Evolutionary conservation across 176 grass and related monocot species (phyloP), one percentile per base, ranked within the genome.

Genomic region (Oryza meyeriana): DNA sequence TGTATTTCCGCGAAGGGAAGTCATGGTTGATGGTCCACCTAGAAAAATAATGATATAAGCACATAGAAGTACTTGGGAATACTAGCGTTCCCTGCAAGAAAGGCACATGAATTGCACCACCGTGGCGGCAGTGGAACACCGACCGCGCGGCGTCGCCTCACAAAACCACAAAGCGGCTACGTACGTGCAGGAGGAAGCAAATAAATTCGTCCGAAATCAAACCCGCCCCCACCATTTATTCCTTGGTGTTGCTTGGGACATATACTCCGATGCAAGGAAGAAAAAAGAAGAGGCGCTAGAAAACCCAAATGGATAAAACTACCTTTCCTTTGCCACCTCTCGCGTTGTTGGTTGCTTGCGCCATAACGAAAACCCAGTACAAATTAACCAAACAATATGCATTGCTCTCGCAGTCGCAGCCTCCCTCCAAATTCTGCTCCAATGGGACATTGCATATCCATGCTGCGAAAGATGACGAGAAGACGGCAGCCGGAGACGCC

Each of bases 361-460:
- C 62, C 67, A 83, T 75, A 84, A 84, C 17, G 47, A 66, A 83
- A 83, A 71, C 36, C n/a, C 69, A 67, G 31, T 28, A 5, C 61
- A 1, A 29, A 79, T 11, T 66, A 66, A 30, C 32, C 17, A 0
- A 22, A 55, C 50, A 67, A 6, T 64, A 39, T 26, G 24, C 28
- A 50, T n/a, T 26, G 11, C 41, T 17, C 24, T 40, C 22, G 4
- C 10, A 42, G 38, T 33, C 38, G n/a, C 44, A 18, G 6, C 1
- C 47, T 78, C 25, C 57, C 4, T 83, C 66, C 4, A 8, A 87
- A 16, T 10, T 4, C 40, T 7, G 12, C 16, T 24, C 29, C 71
- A 16, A 89, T 89, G 87, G 87, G 87, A 3, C 81, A 80, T 39
- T 89, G 87, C 64, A 63, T n/a, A 10, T 89, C 87, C 39, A 55